These are phyloP conservation scores for Vitis cinerea DNA, from an alignment of 164 flowering plant genomes.

Conservation along the genomic window DNA sequence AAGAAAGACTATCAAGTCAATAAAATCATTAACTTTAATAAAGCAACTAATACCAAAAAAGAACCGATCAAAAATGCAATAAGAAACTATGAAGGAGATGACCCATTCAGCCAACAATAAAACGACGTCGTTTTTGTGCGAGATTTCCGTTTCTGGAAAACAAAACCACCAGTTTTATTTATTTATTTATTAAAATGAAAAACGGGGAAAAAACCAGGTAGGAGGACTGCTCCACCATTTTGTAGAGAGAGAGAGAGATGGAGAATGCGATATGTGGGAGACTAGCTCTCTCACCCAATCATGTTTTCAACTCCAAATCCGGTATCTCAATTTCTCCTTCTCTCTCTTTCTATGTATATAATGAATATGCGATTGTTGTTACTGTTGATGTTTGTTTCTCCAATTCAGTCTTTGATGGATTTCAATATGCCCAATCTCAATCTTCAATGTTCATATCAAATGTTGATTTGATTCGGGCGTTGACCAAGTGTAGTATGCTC, in stretches of 20 bases:
- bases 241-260: slow-evolving; percentile 29
- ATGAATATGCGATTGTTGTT: neutral
- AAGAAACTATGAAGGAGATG: too few species aligned
- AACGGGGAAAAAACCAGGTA: too few species aligned
- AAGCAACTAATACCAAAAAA: too few species aligned
- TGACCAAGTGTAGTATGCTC: neutral
- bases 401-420: neutral
- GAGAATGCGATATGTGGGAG: slow-evolving; percentile 65
- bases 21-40: too few species aligned
- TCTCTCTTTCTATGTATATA: slow-evolving; percentile 9
- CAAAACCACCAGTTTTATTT: too few species aligned
- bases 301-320: slow-evolving; percentile 48
- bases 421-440: neutral
- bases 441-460: neutral
- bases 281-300: slow-evolving; percentile 57
- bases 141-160: neutral
- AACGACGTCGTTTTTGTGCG: too few species aligned
- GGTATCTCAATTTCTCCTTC: slow-evolving; percentile 25
- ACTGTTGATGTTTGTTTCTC: neutral
- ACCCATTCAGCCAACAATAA: too few species aligned
- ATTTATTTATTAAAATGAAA: too few species aligned
- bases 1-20: too few species aligned
- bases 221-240: too few species aligned
- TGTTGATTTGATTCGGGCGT: too few species aligned
- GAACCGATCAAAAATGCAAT: too few species aligned